A percentile compares a stretch with the other conserved stretches of the same genome.
Conservation (phyloP, 306 rosid species). For the Ochetophila trinervis region DNA sequence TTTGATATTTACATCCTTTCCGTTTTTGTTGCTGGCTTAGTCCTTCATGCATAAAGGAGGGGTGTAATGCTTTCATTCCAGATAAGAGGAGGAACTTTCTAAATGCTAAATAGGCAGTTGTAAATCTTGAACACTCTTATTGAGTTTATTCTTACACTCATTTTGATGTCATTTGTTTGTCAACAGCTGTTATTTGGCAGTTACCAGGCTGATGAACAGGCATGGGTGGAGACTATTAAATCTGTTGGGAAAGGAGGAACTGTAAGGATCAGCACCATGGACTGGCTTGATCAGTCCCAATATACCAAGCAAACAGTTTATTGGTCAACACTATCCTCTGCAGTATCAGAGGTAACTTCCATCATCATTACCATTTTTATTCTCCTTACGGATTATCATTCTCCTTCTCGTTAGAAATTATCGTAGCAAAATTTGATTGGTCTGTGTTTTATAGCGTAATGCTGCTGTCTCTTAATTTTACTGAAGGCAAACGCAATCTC, state of each 20-base stretch:
- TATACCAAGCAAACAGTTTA: constrained; percentile 54
- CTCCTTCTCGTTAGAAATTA: not conserved
- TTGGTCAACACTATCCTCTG: constrained; percentile 86
- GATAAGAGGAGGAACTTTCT: not conserved
- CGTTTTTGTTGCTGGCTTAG: too few relatives aligned
- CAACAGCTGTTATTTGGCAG: constrained; percentile 76
- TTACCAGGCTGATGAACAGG: constrained; percentile 86
- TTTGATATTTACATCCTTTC: too few relatives aligned
- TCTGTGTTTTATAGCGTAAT: too few relatives aligned
- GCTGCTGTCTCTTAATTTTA: too few relatives aligned
- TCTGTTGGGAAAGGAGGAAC: constrained; percentile 56
- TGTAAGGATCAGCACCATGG: constrained; percentile 85
- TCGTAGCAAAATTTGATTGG: not conserved
- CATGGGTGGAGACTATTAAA: constrained; percentile 78
- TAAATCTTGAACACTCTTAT: too few relatives aligned
- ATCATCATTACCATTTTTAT: not conserved
- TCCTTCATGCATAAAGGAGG: too few relatives aligned
- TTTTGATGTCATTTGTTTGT: constrained; percentile 24
- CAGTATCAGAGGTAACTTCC: constrained; percentile 76
- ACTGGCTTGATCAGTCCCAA: constrained; percentile 93
- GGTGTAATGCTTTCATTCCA: too few relatives aligned
- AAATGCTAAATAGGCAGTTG: too few relatives aligned
- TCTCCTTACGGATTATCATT: not conserved
- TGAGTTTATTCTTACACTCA: constrained; percentile 1
- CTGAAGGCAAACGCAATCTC: too few relatives aligned